Evolutionary conservation across 164 flowering plant genomes (phyloP).

Genomic region (Sextonia rubra): DNA sequence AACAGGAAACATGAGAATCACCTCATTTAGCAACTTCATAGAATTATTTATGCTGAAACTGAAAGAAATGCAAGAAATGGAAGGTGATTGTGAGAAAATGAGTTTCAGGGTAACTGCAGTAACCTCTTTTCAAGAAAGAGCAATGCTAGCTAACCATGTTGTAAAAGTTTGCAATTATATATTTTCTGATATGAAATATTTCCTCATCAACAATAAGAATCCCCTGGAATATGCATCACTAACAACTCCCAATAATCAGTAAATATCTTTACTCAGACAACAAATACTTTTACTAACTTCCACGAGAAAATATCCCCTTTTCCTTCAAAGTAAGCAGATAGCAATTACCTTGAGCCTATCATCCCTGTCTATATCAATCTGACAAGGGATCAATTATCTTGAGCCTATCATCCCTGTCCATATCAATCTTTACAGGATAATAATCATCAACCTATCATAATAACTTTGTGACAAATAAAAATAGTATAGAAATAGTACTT

Average conservation of each 20-base stretch:
- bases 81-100: too few relatives aligned
- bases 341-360: too few relatives aligned
- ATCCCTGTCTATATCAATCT: not conserved
- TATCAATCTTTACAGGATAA: not conserved
- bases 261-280: too few relatives aligned
- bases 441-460: not conserved
- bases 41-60: too few relatives aligned
- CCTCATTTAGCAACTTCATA: too few relatives aligned
- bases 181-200: not conserved
- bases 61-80: too few relatives aligned
- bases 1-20: too few relatives aligned
- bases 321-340: not conserved
- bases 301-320: not conserved
- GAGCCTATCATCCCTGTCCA: too few relatives aligned
- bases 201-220: not conserved
- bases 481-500: too few relatives aligned
- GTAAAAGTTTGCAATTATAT: not conserved
- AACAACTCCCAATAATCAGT: not conserved
- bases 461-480: too few relatives aligned
- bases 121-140: not conserved
- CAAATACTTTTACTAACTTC: not conserved
- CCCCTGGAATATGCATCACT: not conserved
- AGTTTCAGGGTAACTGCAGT: not conserved
- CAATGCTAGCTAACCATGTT: not conserved
- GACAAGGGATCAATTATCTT: too few relatives aligned